Base-by-base conservation (phyloP, 23 red algal genomes). In the Gracilariopsis chorda region DNA sequence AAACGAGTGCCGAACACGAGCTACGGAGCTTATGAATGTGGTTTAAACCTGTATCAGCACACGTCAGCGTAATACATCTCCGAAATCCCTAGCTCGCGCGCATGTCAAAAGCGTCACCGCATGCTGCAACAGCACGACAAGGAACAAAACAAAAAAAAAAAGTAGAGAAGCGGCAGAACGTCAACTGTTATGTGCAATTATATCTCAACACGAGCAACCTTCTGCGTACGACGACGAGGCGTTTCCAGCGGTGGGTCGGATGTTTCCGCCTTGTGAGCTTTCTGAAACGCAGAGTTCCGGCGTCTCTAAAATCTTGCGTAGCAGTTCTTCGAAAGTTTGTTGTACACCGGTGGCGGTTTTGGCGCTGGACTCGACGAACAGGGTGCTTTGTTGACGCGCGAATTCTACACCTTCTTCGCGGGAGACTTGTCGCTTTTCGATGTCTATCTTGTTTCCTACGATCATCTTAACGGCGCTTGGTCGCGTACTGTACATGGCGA, bases 391-490 rank as follows among this genome's bases (percentile, higher is more conserved):
- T 27, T 82, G 77, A 27, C 88, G 88, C 19, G 94, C 94, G 20
- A 96, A 87, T 32, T 71, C 74, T 34, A 88, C 25, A 46, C 94
- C 94, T 41, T 96, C 87, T 44, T 86, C 94, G 4, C 72, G 80
- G 16, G 88, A 78, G 36, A 96, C 94, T 74, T 77, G 59, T 51
- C 83, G 82, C 21, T 86, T n/a, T 39, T 63, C 52, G 41, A 92
- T 65, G 49, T 96, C 94, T n/a, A 92, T 47, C 51, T 96, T 96
- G 94, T 96, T 96, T 30, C 94, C 94, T 9, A 96, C 94, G 36
- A 96, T 81, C 82, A 96, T 92, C 71, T 88, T 88, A 24, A 96
- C 67, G 12, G 86, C 72, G 53, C 86, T 51, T 61, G 63, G 41
- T 37, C 80, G 48, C 28, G 86, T 96, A 83, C 73, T 86, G 78